Evolutionary conservation across 2,329 filamentous ascomycete genomes (phyloP), one percentile per base, ranked within the genome.

Genomic region (Allantophomopsis cytisporea): DNA sequence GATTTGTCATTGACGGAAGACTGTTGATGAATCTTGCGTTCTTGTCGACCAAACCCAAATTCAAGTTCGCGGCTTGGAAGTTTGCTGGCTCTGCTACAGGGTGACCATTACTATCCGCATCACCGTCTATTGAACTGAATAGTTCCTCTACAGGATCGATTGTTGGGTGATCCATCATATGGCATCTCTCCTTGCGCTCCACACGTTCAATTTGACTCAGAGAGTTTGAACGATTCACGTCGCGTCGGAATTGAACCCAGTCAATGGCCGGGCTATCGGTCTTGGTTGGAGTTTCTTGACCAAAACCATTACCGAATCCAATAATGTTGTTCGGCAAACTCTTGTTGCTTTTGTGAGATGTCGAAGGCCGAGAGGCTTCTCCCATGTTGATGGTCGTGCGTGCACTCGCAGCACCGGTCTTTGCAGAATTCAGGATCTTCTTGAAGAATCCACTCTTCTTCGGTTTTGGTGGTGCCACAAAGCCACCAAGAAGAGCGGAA

Each of bases 221-320:
- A 0, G 89, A 91, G 54, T 94, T 96, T 3, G 89, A 94, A 30
- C 91, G 76, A 58, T 98, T 96, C 36, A 98, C 82, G 59, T 98
- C 93, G 35, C 91, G 77, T 30, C 91, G 81, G 16, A 96, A 87
- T 57, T 96, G 88, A n/a, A 98, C 87, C 88, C 91, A 98, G 56
- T 96, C 89, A 12, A 83, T 71, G 4, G 70, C 62, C 45, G 76
- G 73, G 35, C 39, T 39, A 18, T 31, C 38, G 16, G 66, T 64
- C 40, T 54, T 60, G 41, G 48, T 54, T 15, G n/a, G 31, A 28
- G 23, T 28, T 28, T 28, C 23, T 28, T 28, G 23, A 2, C 44
- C 45, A 37, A 45, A 48, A 1, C 69, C 70, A 15, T 73, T 71
- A 31, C 70, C 62, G 36, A 82, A 72, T 0, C 64, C 64, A 12